Conservation (phyloP, 139 green algal genomes). For the Desmodesmus armatus region DNA sequence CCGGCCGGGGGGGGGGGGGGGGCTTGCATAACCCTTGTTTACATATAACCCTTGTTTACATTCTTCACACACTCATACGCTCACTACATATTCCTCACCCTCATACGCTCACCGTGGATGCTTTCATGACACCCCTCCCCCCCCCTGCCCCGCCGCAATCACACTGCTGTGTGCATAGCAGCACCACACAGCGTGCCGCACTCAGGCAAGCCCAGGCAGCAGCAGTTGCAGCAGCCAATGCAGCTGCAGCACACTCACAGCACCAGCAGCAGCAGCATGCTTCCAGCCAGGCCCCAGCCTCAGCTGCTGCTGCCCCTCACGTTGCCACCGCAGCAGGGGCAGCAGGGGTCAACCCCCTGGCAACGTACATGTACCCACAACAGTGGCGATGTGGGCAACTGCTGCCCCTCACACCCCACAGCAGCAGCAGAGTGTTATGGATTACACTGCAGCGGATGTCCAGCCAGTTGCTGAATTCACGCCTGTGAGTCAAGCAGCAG, state of each 20-base stretch:
- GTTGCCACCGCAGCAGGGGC: background rate
- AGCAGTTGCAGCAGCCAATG: constrained; percentile 34
- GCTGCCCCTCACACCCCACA: background rate
- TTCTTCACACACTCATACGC: too few relatives aligned
- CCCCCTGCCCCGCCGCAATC: too few relatives aligned
- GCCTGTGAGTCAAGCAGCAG: background rate
- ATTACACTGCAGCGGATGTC: background rate
- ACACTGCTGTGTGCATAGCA: too few relatives aligned
- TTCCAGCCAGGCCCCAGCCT: background rate
- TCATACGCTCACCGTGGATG: too few relatives aligned
- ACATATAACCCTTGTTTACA: too few relatives aligned
- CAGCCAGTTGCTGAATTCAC: background rate
- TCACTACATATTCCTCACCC: too few relatives aligned
- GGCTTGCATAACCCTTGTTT: too few relatives aligned
- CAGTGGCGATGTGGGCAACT: background rate
- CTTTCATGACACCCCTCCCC: too few relatives aligned
- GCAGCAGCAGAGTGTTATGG: background rate
- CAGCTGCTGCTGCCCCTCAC: too few relatives aligned
- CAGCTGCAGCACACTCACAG: constrained; percentile 30
- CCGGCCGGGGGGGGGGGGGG: too few relatives aligned
- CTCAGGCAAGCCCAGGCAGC: constrained; percentile 8
- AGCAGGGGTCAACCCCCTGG: background rate
- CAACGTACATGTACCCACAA: constrained; percentile 27
- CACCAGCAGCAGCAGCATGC: background rate
- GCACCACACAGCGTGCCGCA: too few relatives aligned